phyloP scores from a whole-genome alignment of 805 yeast genomes.

The Candida incommunis region DNA sequence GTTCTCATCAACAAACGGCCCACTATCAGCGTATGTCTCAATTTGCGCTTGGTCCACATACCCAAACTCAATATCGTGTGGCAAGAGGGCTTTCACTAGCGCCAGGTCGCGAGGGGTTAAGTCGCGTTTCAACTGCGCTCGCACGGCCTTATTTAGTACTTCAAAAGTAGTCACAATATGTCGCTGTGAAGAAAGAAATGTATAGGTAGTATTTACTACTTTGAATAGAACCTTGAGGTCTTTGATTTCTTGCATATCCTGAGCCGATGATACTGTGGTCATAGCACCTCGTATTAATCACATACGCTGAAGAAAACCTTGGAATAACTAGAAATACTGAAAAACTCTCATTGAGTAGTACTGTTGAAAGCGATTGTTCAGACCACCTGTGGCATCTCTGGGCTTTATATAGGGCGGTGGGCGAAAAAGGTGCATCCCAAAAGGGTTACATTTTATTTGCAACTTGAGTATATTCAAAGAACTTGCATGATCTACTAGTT shows the following conservation, averaged over 20 bases:
- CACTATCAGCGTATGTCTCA: slow-evolving; percentile 3
- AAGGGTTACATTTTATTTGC: too few relatives aligned
- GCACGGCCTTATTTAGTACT: slow-evolving; percentile 24
- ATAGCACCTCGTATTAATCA: too few relatives aligned
- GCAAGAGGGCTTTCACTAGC: slow-evolving; percentile 43
- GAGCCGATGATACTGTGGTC: too few relatives aligned
- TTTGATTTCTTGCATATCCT: neutral
- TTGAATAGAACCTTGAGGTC: neutral
- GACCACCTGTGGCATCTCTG: too few relatives aligned
- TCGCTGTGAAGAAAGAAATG: neutral
- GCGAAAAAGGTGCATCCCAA: too few relatives aligned
- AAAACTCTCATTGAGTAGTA: too few relatives aligned
- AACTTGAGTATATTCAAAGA: too few relatives aligned
- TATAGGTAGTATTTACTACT: neutral
- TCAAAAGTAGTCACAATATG: neutral
- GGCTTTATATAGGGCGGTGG: too few relatives aligned
- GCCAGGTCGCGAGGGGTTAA: slow-evolving; percentile 41
- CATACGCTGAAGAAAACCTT: too few relatives aligned
- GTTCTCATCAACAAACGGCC: slow-evolving; percentile 2
- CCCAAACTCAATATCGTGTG: slow-evolving; percentile 54
- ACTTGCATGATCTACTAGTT: neutral
- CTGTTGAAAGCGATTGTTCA: too few relatives aligned
- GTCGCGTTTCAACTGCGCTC: slow-evolving; percentile 31
- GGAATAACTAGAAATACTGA: too few relatives aligned
- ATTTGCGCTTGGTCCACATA: slow-evolving; percentile 67